These are phyloP conservation scores for Mytilinidion resinicola DNA, from an alignment of 495 filamentous ascomycete species.

Conservation along the genomic window DNA sequence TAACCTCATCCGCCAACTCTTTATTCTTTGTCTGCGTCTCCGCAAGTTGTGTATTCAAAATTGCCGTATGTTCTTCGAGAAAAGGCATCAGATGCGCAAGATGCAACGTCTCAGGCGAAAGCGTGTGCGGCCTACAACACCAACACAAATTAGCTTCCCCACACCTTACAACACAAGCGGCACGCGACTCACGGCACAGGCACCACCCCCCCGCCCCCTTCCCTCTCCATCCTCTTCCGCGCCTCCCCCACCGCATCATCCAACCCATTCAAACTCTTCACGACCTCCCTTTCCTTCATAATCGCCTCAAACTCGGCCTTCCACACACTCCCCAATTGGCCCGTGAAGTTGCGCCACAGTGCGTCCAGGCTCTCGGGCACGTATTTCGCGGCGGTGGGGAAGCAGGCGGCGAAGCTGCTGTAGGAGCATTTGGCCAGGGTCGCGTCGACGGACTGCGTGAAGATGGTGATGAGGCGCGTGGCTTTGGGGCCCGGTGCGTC, in stretches of 20 bases:
- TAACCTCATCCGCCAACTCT: constrained; percentile 54
- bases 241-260: constrained; percentile 72
- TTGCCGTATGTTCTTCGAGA: constrained; percentile 52
- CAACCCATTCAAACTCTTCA: constrained; percentile 72
- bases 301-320: constrained; percentile 60
- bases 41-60: constrained; percentile 56
- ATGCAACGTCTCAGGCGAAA: constrained; percentile 61
- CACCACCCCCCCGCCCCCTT: constrained; percentile 27
- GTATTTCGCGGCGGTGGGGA: constrained; percentile 70
- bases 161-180: not conserved
- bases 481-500: constrained; percentile 71
- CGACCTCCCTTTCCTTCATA: constrained; percentile 60
- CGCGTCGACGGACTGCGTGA: constrained; percentile 58
- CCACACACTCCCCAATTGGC: constrained; percentile 29
- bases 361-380: constrained; percentile 48
- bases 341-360: constrained; percentile 32
- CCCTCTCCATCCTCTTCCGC: constrained; percentile 28
- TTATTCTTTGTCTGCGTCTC: constrained; percentile 59
- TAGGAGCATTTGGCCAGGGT: constrained; percentile 69
- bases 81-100: constrained; percentile 66
- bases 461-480: constrained; percentile 61
- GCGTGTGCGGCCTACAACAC: constrained; percentile 61
- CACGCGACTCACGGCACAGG: constrained; percentile 44
- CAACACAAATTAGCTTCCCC: not conserved
- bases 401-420: constrained; percentile 77